Conservation (phyloP, 148 eudicot genomes). For the Polygonum aviculare region DNA sequence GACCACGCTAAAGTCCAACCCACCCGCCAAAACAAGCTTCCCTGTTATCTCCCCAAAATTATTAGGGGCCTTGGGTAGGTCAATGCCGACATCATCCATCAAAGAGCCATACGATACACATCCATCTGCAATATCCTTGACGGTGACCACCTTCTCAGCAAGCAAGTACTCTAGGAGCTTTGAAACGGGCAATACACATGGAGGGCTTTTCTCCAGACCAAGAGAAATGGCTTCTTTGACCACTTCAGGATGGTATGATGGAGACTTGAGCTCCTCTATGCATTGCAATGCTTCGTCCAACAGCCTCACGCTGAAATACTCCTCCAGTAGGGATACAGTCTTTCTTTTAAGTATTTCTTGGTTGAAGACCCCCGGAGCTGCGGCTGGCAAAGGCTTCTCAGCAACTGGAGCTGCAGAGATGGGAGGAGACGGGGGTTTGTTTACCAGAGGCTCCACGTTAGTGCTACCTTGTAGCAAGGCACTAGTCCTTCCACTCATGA, state of each 20-base stretch:
- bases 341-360: conserved; percentile 16
- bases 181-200: conserved; percentile 49
- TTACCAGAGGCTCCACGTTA: conserved; percentile 22
- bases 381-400: conserved; percentile 14
- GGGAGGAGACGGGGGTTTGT: conserved; percentile 6
- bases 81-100: conserved; percentile 74
- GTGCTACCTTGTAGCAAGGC: conserved; percentile 71
- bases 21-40: conserved; percentile 42
- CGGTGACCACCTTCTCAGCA: conserved; percentile 43
- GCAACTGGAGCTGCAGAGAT: neutral
- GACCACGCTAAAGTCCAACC: conserved; percentile 44
- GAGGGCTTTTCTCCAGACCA: conserved; percentile 74
- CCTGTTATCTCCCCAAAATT: conserved; percentile 79
- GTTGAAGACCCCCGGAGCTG: conserved; percentile 20
- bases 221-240: conserved; percentile 71
- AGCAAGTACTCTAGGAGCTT: conserved; percentile 64
- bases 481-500: conserved; percentile 53
- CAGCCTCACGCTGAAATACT: conserved; percentile 56
- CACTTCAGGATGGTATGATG: conserved; percentile 54
- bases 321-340: conserved; percentile 36
- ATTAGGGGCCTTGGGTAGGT: conserved; percentile 83
- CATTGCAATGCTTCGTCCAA: conserved; percentile 81
- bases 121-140: conserved; percentile 47
- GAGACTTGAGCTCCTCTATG: conserved; percentile 62
- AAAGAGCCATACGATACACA: conserved; percentile 52